Evolutionary conservation across 495 filamentous ascomycete genomes (phyloP), one percentile per base, ranked within the genome.

Genomic region (Rusavskia elegans): DNA sequence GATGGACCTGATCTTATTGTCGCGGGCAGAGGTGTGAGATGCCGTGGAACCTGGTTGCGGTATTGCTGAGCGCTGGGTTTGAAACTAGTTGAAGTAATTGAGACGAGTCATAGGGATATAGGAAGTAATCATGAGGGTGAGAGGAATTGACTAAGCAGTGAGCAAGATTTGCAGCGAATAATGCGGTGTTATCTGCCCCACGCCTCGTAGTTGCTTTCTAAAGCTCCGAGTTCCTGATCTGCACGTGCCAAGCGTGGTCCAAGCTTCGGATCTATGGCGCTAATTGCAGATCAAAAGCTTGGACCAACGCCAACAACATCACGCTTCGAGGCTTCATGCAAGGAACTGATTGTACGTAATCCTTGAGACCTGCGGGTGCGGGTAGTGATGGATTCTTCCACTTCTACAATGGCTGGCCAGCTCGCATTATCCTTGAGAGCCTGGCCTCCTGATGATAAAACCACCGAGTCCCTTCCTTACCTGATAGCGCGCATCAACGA

Each of bases 401-500:
- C 44, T 44, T n/a, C 53, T 27, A 50, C 64, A 49, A 70, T 72
- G 67, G 59, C 72, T 3, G 64, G 70, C n/a, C 66, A 66, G 2
- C 68, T 78, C 51, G 74, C 69, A 5, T 75, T 92, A 45, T 80
- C 84, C 9, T 68, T 93, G 8, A 78, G 79, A 54, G 75, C 82
- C 5, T 77, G 73, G 60, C 70, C 76, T 2, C 69, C 73, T 25
- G 66, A 71, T 38, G 66, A 71, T 53, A 68, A 73, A 51, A 73
- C 71, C 45, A 71, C 75, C n/a, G 76, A 80, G 51, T 75, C 70
- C 13, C 67, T 93, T 13, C 71, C 76, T n/a, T 76, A 81, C 38
- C 77, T 88, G 48, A 86, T 92, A 51, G 64, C 72, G 45, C 81
- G 87, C 51, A 82, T 90, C 66, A 86, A 84, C 61, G 65, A 71